Base-by-base conservation (phyloP, 2,329 filamentous ascomycete genomes). In the Akanthomyces lecanii region DNA sequence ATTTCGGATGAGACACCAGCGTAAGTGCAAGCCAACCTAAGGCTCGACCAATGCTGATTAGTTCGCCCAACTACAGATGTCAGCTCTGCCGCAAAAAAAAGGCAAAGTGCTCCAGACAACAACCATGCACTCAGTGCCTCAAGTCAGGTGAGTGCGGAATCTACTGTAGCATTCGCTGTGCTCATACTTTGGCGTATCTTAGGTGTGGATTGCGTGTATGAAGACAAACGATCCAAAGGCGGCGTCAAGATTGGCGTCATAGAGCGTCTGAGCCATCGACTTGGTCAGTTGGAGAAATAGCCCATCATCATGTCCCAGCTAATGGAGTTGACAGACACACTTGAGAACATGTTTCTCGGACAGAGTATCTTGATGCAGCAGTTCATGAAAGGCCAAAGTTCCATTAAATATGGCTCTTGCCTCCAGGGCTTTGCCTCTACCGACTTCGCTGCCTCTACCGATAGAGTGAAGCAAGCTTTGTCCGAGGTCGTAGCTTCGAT, bases 41-140 rank as follows among this genome's bases (percentile, higher is more conserved):
- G 2, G 25, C 4, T 28, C 40, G 36, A 14, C 11, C 8, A 28
- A 47, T 47, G 5, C 30, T 40, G 3, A 42, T 53, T 40, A 5
- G 23, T 10, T 7, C 3, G 5, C 2, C 10, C n/a, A 36, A 18
- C 25, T 28, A 25, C 33, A 67, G 65, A 36, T 80, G 77, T 53
- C 76, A 78, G 59, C 72, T 75, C 0, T 81, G 78, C 66, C 75
- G 78, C 5, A 77, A 74, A 58, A 79, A 77, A 66, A 80, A 81
- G 57, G 74, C 78, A 18, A 77, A 76, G 50, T 81, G 78, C 67
- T 75, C 76, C 30, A 70, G 77, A 25, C 68, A 71, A 33, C 75
- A 77, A 54, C 78, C 78, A 8, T 81, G 79, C 64, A 74, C 76
- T 0, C 74, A 78, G 56, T 80, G 78, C 57, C 65, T 71, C 3